Evolutionary conservation across 2,329 filamentous ascomycete species (phyloP).

Genomic region (Ophiocordyceps australis): DNA sequence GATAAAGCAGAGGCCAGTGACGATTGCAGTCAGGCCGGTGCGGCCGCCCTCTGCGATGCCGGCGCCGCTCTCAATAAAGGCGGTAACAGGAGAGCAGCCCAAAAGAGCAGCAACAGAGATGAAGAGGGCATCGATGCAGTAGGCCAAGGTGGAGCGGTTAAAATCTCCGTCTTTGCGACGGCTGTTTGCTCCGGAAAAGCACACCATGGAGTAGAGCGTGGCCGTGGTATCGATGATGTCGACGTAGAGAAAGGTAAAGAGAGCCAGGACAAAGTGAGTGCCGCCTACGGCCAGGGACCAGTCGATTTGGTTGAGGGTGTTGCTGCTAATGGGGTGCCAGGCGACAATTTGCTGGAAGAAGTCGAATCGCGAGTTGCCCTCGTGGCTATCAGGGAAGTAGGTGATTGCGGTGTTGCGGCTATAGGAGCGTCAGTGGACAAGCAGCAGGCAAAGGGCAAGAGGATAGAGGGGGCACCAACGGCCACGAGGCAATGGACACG

Average conservation of each 20-base stretch:
- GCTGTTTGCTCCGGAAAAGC: conserved; percentile 49
- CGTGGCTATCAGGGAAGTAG: conserved; percentile 48
- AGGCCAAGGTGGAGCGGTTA: conserved; percentile 66
- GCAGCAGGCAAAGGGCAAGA: background rate
- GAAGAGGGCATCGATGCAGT: conserved; percentile 51
- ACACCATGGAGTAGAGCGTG: conserved; percentile 67
- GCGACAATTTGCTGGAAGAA: conserved; percentile 59
- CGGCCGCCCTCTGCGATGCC: conserved; percentile 60
- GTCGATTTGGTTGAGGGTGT: conserved; percentile 44
- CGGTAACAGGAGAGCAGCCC: conserved; percentile 53
- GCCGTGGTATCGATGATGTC: conserved; percentile 66
- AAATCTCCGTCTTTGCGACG: conserved; percentile 61
- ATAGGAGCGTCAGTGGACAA: background rate
- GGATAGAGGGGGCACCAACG: conserved; percentile 22
- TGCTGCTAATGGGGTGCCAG: conserved; percentile 50
- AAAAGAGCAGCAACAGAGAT: conserved; percentile 55
- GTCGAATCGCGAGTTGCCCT: conserved; percentile 46
- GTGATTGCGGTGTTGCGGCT: conserved; percentile 50
- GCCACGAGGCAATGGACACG: conserved; percentile 60
- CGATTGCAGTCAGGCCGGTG: conserved; percentile 54
- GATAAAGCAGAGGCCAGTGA: conserved; percentile 52
- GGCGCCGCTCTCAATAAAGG: conserved; percentile 59
- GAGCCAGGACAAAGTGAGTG: conserved; percentile 48
- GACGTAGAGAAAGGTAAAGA: conserved; percentile 65
- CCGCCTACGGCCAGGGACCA: conserved; percentile 41